Base-by-base conservation (phyloP, 768 basidiomycete species). In the Sutorius australiensis region DNA sequence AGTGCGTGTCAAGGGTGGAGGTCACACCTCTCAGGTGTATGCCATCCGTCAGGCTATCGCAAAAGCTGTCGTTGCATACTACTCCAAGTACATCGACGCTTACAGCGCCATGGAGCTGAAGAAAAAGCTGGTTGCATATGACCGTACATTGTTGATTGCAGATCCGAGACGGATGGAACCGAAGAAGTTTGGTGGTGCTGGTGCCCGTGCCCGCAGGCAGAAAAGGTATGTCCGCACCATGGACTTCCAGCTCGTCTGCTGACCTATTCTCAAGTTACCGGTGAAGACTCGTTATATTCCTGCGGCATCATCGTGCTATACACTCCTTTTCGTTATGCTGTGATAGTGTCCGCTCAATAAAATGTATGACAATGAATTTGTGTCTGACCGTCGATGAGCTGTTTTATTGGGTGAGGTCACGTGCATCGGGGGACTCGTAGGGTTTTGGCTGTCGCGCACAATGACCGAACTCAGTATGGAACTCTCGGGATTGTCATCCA, bases 41-140 rank as follows among this genome's bases (percentile, higher is more conserved):
- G 97, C 97, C 59, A 92, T 98, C 72, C 92, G 97, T 58, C 97
- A 99, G 79, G 97, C 97, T 36, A 95, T 99, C 66, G 89, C 92
- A 62, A 98, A 97, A 78, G 97, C 95, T 55, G 74, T 98, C 60
- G 90, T 99, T 65, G 97, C 97, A 46, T 98, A 92, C 82, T 94
- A 95, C 73, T 90, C 93, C 75, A 99, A 98, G 77, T 98, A 98
- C 80, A 80, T 93, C 71, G 97, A 99, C 70, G 97, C 97, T 59
- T 94, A 85, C 74, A 93, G 90, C 64, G 93, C 95, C 24, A 84
- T 99, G 75, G 95, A 95, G 77, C 72, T 99, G 76, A 98, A 97
- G 86, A 98, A 98, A 83, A 92, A 90, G 73, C 77, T 98, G 62
- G 90, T 97, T 57, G 86, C 92, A 14, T 98, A 98, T 73, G 97